A percentile compares a stretch with the other conserved stretches of the same genome.
These are phyloP conservation scores for Crithidia sp. DNA, from an alignment of 208 protist genomes.

Conservation along the genomic window DNA sequence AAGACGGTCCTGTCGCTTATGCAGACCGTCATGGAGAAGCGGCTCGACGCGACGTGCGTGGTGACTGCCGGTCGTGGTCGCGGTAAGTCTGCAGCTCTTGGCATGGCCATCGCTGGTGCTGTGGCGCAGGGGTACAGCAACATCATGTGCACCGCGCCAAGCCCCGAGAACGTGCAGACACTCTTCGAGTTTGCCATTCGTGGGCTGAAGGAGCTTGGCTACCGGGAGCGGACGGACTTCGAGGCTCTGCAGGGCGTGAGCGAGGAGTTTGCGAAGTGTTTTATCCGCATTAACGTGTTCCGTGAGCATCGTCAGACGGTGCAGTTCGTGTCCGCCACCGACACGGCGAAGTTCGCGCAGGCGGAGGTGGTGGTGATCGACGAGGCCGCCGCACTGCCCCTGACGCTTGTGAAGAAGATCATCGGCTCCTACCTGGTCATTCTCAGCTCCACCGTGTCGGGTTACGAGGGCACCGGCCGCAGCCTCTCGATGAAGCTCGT, in stretches of 20 bases:
- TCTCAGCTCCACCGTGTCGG: constrained; percentile 99
- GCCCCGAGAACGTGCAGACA: constrained; percentile 98
- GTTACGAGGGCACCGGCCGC: constrained; percentile 99
- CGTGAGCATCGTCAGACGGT: constrained; percentile 98
- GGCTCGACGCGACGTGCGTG: constrained; percentile 95
- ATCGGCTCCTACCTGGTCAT: constrained; percentile 99
- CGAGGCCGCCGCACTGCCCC: constrained; percentile 99
- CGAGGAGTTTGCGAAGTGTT: constrained; percentile 95
- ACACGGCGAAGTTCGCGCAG: constrained; percentile 93
- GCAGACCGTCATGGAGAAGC: constrained; percentile 97
- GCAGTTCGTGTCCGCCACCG: constrained; percentile 96
- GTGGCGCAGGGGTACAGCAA: constrained; percentile 99
- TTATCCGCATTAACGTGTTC: constrained; percentile 98
- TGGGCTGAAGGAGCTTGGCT: constrained; percentile 95
- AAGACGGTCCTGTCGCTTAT: constrained; percentile 97
- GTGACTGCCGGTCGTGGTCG: constrained; percentile 97
- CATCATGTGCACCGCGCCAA: constrained; percentile 99
- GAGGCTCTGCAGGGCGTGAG: constrained; percentile 94
- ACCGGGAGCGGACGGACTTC: constrained; percentile 98
- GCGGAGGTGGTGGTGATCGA: constrained; percentile 99
- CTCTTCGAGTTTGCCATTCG: constrained; percentile 99
- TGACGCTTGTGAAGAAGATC: constrained; percentile 97
- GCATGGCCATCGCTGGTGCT: constrained; percentile 96
- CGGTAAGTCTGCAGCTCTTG: constrained; percentile 97
- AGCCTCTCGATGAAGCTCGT: constrained; percentile 99